Evolutionary conservation across 176 grass and related monocot genomes (phyloP), one percentile per base, ranked within the genome.

Genomic region (Oryza australiensis): DNA sequence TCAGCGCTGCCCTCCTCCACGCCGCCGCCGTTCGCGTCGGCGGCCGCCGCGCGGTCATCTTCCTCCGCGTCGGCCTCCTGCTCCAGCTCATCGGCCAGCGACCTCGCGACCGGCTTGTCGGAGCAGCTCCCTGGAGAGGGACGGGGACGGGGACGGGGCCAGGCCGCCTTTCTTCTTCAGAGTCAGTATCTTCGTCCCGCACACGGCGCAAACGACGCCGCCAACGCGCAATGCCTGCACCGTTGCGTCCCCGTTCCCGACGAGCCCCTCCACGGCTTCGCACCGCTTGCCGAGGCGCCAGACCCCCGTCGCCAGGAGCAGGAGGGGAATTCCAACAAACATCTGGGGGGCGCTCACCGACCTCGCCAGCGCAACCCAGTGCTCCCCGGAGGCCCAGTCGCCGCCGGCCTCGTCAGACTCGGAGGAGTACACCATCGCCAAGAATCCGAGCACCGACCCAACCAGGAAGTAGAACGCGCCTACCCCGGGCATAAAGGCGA

Each of bases 151-250:
- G 6, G 29, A 42, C 22, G 53, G 9, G 2, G 35, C 18, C 66
- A 43, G 16, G 43, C 29, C 22, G 46, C 86, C 82, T 30, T 24
- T 74, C 70, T 24, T 74, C 70, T 97, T 93, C 60, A 81, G 70
- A 38, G 74, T 77, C 75, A 70, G 84, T 5, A 87, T 69, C 75
- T 79, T 94, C 8, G 87, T 78, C 62, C 86, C 89, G 64, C 94
- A 97, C 72, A 70, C 34, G 37, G 81, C 80, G 85, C 94, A 94
- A 60, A 87, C 79, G 7, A 62, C 68, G 42, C 86, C 91, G 29
- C 75, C 77, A 12, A 55, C 64, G 43, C 74, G 71, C 75, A 87
- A 24, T 62, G 81, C 65, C 12, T 68, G 83, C 40, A 75, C 63
- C 24, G 68, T 28, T 33, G 80, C 60, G 28, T 68, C 87, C 60